Evolutionary conservation across 257 asterid species (phyloP).

Genomic region (Nicotiana knightiana): DNA sequence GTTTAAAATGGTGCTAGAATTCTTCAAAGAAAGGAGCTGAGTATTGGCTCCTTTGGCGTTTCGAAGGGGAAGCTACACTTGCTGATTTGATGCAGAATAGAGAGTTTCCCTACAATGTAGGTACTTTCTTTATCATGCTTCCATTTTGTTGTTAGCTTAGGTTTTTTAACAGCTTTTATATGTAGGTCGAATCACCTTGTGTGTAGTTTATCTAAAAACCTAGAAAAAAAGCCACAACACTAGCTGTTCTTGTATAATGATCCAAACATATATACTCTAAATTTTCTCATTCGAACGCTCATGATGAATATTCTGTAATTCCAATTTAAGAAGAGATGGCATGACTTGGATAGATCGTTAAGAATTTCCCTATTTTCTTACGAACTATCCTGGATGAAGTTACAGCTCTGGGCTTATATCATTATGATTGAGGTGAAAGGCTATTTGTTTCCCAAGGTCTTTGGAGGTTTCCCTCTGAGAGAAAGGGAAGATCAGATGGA

Average conservation of each 20-base stretch:
- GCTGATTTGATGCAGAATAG: conserved; percentile 84
- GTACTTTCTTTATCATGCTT: conserved; percentile 39
- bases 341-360: not conserved
- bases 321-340: not conserved
- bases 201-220: not conserved
- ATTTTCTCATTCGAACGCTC: not conserved
- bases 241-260: not conserved
- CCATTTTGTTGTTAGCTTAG: not conserved
- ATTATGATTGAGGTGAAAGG: not conserved
- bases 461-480: not conserved
- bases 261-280: not conserved
- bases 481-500: not conserved
- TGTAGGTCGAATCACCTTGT: not conserved
- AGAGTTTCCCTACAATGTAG: conserved; percentile 93
- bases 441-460: not conserved
- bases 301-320: not conserved
- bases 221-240: not conserved
- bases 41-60: conserved; percentile 93
- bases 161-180: not conserved
- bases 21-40: conserved; percentile 81
- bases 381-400: not conserved
- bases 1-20: conserved; percentile 34
- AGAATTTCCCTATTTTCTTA: not conserved
- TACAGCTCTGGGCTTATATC: not conserved
- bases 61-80: conserved; percentile 89